Percentiles rank a stretch among this genome's conserved stretches.
Conservation (phyloP, 257 asterid species). For the Euphrasia confusa region DNA sequence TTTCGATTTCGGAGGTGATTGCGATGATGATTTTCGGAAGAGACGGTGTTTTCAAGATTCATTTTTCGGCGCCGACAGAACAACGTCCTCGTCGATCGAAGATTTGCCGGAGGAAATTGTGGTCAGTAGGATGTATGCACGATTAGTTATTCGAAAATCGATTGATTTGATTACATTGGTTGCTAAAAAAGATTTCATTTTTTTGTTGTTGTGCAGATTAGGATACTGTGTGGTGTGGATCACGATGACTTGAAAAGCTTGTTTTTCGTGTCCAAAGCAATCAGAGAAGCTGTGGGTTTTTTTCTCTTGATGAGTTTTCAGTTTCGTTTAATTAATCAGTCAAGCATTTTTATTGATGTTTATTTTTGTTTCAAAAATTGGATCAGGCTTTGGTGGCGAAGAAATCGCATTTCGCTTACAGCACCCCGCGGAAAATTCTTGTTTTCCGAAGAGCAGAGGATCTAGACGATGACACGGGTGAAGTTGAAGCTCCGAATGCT, state of each 20-base stretch:
- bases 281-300: slow-evolving; percentile 58
- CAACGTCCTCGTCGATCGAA: slow-evolving; percentile 35
- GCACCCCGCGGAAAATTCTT: slow-evolving; percentile 54
- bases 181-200: neutral
- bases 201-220: slow-evolving; percentile 37
- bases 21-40: slow-evolving; percentile 29
- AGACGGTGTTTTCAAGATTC: slow-evolving; percentile 33
- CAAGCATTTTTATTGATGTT: neutral
- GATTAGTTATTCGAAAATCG: neutral
- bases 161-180: neutral
- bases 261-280: slow-evolving; percentile 47
- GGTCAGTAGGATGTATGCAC: slow-evolving; percentile 31
- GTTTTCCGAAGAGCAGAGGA: slow-evolving; percentile 28
- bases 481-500: slow-evolving; percentile 54
- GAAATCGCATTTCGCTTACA: slow-evolving; percentile 54
- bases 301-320: neutral
- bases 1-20: slow-evolving; percentile 20
- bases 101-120: slow-evolving; percentile 62
- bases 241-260: slow-evolving; percentile 76
- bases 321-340: neutral
- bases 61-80: slow-evolving; percentile 12
- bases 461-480: slow-evolving; percentile 21
- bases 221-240: slow-evolving; percentile 70
- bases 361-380: neutral
- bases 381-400: slow-evolving; percentile 60